Conservation (phyloP, 257 asterid species). For the Striga asiatica region DNA sequence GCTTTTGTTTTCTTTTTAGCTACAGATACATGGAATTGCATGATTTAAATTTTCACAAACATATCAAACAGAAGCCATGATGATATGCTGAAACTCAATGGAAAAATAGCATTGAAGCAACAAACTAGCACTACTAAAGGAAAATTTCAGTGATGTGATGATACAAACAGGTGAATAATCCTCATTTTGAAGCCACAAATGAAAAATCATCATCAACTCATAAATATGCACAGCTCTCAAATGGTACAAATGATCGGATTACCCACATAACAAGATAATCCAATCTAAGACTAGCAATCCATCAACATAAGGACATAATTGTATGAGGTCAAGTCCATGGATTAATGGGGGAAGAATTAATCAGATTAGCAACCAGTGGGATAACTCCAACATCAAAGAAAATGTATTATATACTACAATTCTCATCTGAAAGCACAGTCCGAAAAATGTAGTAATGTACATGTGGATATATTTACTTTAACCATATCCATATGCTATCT, state of each 20-base stretch:
- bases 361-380: background rate
- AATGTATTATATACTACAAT: background rate
- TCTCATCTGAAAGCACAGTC: background rate
- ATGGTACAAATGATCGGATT: no score
- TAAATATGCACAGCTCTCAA: no score
- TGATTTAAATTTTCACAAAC: background rate
- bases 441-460: background rate
- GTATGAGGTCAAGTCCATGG: background rate
- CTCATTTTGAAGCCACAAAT: conserved; percentile 7
- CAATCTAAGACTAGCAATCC: background rate
- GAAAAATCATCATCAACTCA: conserved; percentile 6
- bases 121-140: conserved; percentile 2
- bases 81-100: background rate
- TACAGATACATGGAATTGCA: conserved; percentile 11
- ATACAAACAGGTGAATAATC: background rate
- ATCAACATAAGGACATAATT: background rate
- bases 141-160: conserved; percentile 2
- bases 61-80: background rate
- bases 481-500: background rate
- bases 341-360: background rate
- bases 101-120: background rate
- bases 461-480: background rate
- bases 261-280: conserved; percentile 2
- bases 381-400: background rate
- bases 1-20: conserved; percentile 68